These are phyloP conservation scores for Aureobasidium leucospermi DNA, from an alignment of 2,329 filamentous ascomycete genomes.

Conservation along the genomic window DNA sequence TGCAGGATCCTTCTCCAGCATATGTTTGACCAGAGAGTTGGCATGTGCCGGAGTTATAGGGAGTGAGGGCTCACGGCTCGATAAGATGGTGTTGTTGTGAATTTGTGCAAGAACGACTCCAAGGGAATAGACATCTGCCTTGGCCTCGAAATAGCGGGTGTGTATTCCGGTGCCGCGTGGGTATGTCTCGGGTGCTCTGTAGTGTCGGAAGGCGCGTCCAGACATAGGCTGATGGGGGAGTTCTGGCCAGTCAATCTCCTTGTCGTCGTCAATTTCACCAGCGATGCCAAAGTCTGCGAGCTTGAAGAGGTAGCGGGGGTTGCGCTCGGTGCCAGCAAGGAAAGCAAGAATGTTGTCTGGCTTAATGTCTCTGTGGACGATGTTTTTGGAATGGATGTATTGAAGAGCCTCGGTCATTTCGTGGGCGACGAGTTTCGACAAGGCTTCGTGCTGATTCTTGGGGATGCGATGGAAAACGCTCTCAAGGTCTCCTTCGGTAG, in stretches of 20 bases:
- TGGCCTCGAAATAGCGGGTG: background rate
- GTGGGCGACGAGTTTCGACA: background rate
- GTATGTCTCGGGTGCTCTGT: background rate
- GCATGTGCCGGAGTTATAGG: background rate
- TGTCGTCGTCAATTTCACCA: background rate
- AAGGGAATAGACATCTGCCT: constrained; percentile 2
- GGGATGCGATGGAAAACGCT: background rate
- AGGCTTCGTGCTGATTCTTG: background rate
- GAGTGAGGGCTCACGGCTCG: background rate
- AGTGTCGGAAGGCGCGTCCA: background rate
- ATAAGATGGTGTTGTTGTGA: background rate
- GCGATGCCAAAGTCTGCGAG: constrained; percentile 3
- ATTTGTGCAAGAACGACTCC: background rate
- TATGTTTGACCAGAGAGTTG: background rate
- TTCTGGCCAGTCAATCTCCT: background rate
- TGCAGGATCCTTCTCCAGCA: background rate
- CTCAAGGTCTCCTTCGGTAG: background rate
- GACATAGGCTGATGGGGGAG: background rate
- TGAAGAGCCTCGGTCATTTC: background rate
- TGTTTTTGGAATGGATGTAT: background rate
- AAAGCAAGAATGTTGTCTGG: constrained; percentile 12
- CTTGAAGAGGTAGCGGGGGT: background rate
- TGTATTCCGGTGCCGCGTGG: background rate
- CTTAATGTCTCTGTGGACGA: constrained; percentile 12
- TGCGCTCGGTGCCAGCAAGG: background rate